Conservation (phyloP, 192 early-diverging fungal species). For the Linnemannia zychae region DNA sequence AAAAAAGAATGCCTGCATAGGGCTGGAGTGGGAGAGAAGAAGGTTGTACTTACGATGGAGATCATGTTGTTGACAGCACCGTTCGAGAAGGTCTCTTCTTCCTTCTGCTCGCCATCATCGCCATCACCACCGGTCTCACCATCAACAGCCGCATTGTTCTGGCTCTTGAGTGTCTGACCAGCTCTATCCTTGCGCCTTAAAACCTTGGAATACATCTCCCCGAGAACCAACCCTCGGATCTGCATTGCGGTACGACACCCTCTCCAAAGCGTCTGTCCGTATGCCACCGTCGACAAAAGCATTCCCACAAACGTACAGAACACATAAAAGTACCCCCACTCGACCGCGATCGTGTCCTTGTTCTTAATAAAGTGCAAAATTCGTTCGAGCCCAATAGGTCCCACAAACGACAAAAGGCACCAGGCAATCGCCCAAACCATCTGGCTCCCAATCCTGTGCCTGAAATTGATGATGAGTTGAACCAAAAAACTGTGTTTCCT, state of each 20-base stretch:
- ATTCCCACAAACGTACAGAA: constrained; percentile 62
- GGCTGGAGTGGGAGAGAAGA: too few species aligned
- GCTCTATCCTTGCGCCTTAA: constrained; percentile 69
- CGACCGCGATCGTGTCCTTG: constrained; percentile 33
- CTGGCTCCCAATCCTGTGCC: constrained; percentile 25
- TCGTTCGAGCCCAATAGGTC: constrained; percentile 42
- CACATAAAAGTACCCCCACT: constrained; percentile 67
- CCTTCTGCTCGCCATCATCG: constrained; percentile 41
- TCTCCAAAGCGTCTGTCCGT: constrained; percentile 52
- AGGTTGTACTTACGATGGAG: constrained; percentile 25
- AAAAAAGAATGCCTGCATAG: not conserved
- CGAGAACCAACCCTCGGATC: constrained; percentile 66
- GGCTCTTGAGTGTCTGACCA: constrained; percentile 57
- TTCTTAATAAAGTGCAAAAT: constrained; percentile 33
- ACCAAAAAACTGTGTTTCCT: constrained; percentile 40
- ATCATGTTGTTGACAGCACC: constrained; percentile 55
- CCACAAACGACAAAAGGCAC: constrained; percentile 37
- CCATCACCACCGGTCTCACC: too few species aligned
- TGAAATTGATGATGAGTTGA: constrained; percentile 50
- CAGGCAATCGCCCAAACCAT: constrained; percentile 33
- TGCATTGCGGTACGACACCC: constrained; percentile 53
- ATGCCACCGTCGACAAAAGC: constrained; percentile 30
- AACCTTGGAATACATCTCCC: constrained; percentile 72
- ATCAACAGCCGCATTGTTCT: constrained; percentile 17
- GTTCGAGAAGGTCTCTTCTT: constrained; percentile 48